phyloP scores from a whole-genome alignment of 306 rosid species.

The Trichosanthes truncata region DNA sequence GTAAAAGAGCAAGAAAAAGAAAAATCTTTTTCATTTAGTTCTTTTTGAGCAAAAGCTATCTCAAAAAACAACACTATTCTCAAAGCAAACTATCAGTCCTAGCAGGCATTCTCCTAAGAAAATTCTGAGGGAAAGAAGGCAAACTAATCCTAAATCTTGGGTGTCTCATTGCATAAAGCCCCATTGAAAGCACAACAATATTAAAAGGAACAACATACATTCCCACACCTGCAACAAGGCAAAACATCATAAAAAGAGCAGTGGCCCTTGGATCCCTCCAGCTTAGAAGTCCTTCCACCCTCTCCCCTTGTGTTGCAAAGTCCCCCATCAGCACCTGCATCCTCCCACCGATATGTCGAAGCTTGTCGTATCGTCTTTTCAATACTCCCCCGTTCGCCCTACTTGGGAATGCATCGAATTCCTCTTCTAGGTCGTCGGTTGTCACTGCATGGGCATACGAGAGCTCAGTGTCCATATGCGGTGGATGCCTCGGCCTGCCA shows the following conservation, averaged over 20 bases:
- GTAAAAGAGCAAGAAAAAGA: neutral
- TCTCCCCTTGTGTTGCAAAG: conserved; percentile 45
- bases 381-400: conserved; percentile 11
- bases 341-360: conserved; percentile 29
- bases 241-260: conserved; percentile 23
- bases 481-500: conserved; percentile 32
- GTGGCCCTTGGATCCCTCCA: conserved; percentile 53
- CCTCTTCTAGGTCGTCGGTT: conserved; percentile 37
- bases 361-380: conserved; percentile 30
- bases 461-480: conserved; percentile 28
- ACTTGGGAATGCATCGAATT: conserved; percentile 33
- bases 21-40: neutral
- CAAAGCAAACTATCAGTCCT: conserved; percentile 36
- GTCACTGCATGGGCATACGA: conserved; percentile 28
- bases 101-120: conserved; percentile 50
- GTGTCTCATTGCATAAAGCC: conserved; percentile 26
- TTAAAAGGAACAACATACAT: conserved; percentile 18
- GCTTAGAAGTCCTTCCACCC: conserved; percentile 27
- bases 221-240: conserved; percentile 17
- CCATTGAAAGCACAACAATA: neutral
- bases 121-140: conserved; percentile 31
- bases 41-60: too few species aligned
- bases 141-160: conserved; percentile 18
- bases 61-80: neutral
- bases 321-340: conserved; percentile 27